phyloP scores from a whole-genome alignment of 2,329 filamentous ascomycete genomes.

The Hawksworthiomyces lignivorus region DNA sequence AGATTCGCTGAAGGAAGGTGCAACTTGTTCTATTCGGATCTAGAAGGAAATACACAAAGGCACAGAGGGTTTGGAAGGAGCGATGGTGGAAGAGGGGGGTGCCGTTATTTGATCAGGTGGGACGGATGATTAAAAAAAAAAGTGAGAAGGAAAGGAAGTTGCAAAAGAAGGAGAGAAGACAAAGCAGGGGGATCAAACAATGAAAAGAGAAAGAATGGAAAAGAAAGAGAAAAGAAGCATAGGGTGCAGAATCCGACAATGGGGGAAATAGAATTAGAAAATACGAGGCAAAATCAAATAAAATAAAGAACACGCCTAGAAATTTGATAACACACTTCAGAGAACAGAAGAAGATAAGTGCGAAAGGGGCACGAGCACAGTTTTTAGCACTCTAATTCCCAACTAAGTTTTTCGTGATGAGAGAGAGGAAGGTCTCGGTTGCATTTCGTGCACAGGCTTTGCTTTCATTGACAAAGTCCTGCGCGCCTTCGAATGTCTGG shows the following conservation, averaged over 20 bases:
- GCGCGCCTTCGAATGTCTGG: no score
- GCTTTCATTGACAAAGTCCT: no score
- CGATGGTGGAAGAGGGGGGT: slow-evolving; percentile 3
- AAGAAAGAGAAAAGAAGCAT: not conserved
- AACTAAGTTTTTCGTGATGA: no score
- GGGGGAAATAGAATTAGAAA: not conserved
- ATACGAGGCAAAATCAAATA: not conserved
- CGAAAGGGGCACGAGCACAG: no score
- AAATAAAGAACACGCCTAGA: not conserved
- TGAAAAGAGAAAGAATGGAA: not conserved
- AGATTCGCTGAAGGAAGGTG: slow-evolving; percentile 7
- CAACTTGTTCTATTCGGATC: not conserved
- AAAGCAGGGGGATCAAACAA: not conserved
- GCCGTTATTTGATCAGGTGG: slow-evolving; percentile 1
- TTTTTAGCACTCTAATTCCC: no score
- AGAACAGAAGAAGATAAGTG: no score
- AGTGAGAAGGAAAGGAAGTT: not conserved
- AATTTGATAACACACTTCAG: not conserved
- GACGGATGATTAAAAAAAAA: no score
- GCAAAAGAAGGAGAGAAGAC: not conserved
- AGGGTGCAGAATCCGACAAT: not conserved
- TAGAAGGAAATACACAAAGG: no score
- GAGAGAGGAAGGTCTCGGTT: not conserved
- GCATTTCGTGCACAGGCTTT: slow-evolving; percentile 1
- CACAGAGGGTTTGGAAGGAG: slow-evolving; percentile 4